A percentile compares a stretch with the other conserved stretches of the same genome.
phyloP scores from a whole-genome alignment of 257 asterid species.

The Galeopsis tetrahit region DNA sequence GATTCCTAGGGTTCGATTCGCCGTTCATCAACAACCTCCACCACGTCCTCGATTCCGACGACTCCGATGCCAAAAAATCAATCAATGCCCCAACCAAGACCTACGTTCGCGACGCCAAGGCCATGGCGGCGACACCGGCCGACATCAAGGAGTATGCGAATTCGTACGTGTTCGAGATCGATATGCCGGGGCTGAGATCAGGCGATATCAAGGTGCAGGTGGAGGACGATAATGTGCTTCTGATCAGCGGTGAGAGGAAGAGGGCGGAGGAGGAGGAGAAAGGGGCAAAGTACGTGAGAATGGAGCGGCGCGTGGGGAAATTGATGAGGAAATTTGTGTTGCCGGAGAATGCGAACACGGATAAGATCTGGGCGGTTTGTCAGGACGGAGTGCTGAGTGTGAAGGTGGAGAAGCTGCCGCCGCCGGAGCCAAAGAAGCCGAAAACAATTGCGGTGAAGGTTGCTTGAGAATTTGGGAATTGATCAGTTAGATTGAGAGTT shows the following conservation, averaged over 20 bases:
- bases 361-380: conserved; percentile 46
- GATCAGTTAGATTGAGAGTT: not conserved
- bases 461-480: conserved; percentile 27
- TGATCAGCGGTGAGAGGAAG: conserved; percentile 53
- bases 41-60: conserved; percentile 39
- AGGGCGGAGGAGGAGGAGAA: conserved; percentile 46
- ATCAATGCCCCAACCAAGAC: conserved; percentile 42
- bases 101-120: conserved; percentile 57
- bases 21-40: conserved; percentile 45
- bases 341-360: conserved; percentile 50
- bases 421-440: conserved; percentile 57
- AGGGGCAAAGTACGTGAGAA: conserved; percentile 42
- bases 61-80: conserved; percentile 30
- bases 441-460: conserved; percentile 47
- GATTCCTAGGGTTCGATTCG: conserved; percentile 50
- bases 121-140: conserved; percentile 56
- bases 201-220: conserved; percentile 50
- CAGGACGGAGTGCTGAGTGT: conserved; percentile 56
- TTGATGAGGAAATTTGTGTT: conserved; percentile 52
- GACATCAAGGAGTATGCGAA: conserved; percentile 46
- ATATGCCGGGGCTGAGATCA: conserved; percentile 54
- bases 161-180: conserved; percentile 45
- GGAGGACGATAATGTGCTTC: conserved; percentile 45
- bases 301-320: conserved; percentile 58
- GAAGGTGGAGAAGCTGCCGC: conserved; percentile 49